Evolutionary conservation across 1,139 yeast genomes (phyloP), one percentile per base, ranked within the genome.

Genomic region (Waltiozyma sp.): DNA sequence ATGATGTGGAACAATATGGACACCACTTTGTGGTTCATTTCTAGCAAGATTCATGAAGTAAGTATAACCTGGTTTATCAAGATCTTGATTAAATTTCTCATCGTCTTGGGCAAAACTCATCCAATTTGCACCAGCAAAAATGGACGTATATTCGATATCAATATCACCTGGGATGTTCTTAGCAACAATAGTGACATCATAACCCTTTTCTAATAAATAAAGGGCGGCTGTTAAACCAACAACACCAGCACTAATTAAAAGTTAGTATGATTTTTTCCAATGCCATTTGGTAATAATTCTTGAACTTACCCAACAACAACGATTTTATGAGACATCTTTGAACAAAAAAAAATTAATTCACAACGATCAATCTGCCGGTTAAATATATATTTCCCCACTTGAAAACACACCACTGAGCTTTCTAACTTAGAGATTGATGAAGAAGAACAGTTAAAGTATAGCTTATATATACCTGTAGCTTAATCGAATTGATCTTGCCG

Each of bases 71-170:
- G 79, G 65, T 44, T 71, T 61, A 42, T 64, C 64, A 28, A 66
- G 58, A 42, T 75, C 79, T 37, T 66, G 61, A 13, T 57, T 55
- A 38, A 75, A 78, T 4, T 55, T 49, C 2, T 59, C 65, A 35
- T 63, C 60, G 24, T 41, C 44, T 1, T 51, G 36, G 3, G 86
- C 87, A 47, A 71, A 72, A 14, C 88, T 84, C 40, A 82, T 62
- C 65, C 76, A 81, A 58, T 82, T 87, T 5, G 89, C 91, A 2
- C 91, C 91, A 0, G 88, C 87, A 75, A 82, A 78, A 1, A 82
- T 75, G 0, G 86, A 77, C 0, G 89, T 77, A 52, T 78, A 81
- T 28, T 64, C 62, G 2, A 69, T 61, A 35, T 61, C 55, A 41
- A 59, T 62, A 40, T 76, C 81, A 11, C 77, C 74, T 11, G 87